Percentiles rank a stretch among this genome's conserved stretches.
phyloP scores from a whole-genome alignment of 1,284 basidiomycete genomes.

The Cryptococcus wingfieldii region DNA sequence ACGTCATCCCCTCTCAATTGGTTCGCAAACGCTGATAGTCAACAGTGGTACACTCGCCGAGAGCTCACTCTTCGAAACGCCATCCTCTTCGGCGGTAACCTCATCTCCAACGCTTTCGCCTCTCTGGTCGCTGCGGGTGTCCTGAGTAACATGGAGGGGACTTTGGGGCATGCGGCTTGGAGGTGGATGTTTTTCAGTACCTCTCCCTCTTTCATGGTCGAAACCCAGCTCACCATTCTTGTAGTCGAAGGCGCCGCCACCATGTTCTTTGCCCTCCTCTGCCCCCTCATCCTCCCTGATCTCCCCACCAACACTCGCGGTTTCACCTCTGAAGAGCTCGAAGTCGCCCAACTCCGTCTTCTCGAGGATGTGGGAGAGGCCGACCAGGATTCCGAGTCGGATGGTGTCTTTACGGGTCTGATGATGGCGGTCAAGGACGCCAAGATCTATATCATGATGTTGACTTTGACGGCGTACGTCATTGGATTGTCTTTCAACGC shows the following conservation, averaged over 20 bases:
- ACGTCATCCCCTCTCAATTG: not conserved
- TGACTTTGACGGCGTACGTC: constrained; percentile 54
- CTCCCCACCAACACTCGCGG: constrained; percentile 64
- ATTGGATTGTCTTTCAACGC: constrained; percentile 66
- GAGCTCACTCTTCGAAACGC: constrained; percentile 58
- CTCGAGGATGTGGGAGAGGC: constrained; percentile 72
- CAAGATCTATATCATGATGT: constrained; percentile 59
- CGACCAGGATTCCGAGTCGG: constrained; percentile 39
- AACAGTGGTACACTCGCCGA: constrained; percentile 35
- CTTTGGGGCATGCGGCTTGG: constrained; percentile 65
- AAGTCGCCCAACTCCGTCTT: constrained; percentile 65
- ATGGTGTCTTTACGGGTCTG: constrained; percentile 52
- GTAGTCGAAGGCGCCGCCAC: constrained; percentile 39
- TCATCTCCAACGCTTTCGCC: constrained; percentile 74
- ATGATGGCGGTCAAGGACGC: constrained; percentile 60
- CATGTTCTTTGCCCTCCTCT: constrained; percentile 57
- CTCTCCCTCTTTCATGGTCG: constrained; percentile 28
- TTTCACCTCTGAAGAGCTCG: constrained; percentile 57
- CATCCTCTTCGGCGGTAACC: constrained; percentile 61
- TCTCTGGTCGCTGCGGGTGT: constrained; percentile 71
- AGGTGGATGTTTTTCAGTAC: constrained; percentile 74
- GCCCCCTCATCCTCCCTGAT: constrained; percentile 70
- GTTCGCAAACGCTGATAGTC: too few relatives aligned
- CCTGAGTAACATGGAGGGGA: constrained; percentile 63
- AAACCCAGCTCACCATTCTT: not conserved